Conservation (phyloP, 352 stramenopile genomes). For the Peronospora destructor region DNA sequence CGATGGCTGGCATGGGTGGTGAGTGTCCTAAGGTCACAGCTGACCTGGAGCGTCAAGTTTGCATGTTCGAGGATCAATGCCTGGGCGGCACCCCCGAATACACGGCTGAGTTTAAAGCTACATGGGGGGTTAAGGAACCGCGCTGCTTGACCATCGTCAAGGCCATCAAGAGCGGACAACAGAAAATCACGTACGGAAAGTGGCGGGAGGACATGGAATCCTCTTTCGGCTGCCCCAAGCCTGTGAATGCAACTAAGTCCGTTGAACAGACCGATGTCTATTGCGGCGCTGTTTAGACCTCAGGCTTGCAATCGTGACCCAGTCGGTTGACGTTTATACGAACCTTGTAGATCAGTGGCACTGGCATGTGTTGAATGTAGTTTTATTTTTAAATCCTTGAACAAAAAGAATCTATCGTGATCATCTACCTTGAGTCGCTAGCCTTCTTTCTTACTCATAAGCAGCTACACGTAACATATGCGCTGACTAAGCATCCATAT, state of each 20-base stretch:
- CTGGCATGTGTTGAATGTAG: background rate
- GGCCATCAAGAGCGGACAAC: slow-evolving; percentile 31
- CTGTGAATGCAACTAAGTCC: slow-evolving; percentile 15
- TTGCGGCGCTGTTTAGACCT: background rate
- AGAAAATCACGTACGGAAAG: slow-evolving; percentile 21
- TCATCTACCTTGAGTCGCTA: background rate
- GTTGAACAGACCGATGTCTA: background rate
- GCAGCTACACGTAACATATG: background rate
- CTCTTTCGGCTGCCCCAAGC: slow-evolving; percentile 39
- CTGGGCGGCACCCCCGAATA: slow-evolving; percentile 40
- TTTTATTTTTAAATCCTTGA: background rate
- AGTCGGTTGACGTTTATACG: background rate
- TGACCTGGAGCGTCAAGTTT: slow-evolving; percentile 48
- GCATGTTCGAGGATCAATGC: slow-evolving; percentile 48
- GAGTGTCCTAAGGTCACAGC: slow-evolving; percentile 27
- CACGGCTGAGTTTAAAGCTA: slow-evolving; percentile 34
- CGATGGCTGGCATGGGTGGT: slow-evolving; percentile 26
- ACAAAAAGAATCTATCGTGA: background rate
- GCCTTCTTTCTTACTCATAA: background rate
- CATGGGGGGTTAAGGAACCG: slow-evolving; percentile 32
- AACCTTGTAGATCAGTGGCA: background rate
- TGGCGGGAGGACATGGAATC: slow-evolving; percentile 38
- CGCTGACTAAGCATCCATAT: background rate
- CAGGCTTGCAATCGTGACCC: background rate
- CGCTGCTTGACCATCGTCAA: slow-evolving; percentile 44